Conservation (phyloP, 2,329 filamentous ascomycete genomes). For the Pseudogymnoascus destructans region DNA sequence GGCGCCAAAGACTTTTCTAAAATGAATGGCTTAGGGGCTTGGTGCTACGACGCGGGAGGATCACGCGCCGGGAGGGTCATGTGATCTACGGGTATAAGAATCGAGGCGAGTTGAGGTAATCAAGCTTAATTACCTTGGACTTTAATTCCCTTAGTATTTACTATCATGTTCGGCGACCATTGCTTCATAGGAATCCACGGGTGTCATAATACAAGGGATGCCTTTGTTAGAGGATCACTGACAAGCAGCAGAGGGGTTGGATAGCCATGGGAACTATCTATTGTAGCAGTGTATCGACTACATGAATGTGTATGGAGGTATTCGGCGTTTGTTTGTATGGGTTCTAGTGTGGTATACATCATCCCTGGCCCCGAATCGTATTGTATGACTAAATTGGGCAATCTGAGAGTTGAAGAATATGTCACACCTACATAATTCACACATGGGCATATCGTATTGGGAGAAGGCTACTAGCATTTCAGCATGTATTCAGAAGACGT, state of each 20-base stretch:
- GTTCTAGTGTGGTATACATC: too few species aligned
- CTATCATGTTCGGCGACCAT: too few species aligned
- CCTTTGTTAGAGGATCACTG: too few species aligned
- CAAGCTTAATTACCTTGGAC: not conserved
- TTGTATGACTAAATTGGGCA: not conserved
- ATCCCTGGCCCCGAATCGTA: not conserved
- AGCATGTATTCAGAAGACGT: not conserved
- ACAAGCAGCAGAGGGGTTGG: too few species aligned
- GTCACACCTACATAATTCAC: not conserved
- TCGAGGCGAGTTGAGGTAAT: not conserved
- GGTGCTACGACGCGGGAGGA: not conserved
- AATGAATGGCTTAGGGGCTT: not conserved
- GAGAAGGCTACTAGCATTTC: not conserved
- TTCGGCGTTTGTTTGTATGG: too few species aligned
- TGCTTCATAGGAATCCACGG: too few species aligned
- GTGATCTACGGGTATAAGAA: not conserved
- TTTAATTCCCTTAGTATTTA: not conserved
- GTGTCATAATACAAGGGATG: too few species aligned
- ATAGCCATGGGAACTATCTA: too few species aligned
- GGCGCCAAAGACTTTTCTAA: conserved; percentile 10
- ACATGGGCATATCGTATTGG: not conserved
- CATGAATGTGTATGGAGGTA: too few species aligned
- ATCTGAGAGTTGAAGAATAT: not conserved
- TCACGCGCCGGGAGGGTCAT: not conserved
- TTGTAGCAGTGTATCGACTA: too few species aligned